Evolutionary conservation across 495 filamentous ascomycete genomes (phyloP), one percentile per base, ranked within the genome.

Genomic region (Chaetomium cochliodes): DNA sequence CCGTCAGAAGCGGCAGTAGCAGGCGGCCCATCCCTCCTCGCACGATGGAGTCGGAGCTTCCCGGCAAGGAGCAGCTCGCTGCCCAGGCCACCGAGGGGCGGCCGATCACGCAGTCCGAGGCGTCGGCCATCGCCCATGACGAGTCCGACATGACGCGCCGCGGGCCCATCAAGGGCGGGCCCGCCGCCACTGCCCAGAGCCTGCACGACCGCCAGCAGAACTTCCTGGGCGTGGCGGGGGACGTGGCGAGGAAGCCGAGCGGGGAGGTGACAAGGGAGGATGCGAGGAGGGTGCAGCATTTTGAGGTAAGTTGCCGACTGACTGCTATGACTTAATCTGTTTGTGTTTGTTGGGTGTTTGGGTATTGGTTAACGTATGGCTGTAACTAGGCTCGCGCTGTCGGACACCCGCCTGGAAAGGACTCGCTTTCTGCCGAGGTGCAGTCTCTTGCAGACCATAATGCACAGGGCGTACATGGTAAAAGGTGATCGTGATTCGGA

Each of bases 381-480:
- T 15, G 1, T 16, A 25, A 4, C 15, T 26, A 77, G 73, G 65
- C 68, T 33, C 71, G 68, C 2, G 69, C 63, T 0, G 53, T 75
- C 3, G 70, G 72, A 15, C 65, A 58, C 49, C 55, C 64, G 3
- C 71, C 69, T 0, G 68, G 65, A 2, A 72, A 70, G 57, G 68
- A 67, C 33, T 76, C 73, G 8, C 65, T 69, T 1, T 66, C 71
- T 26, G 72, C 73, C 18, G 47, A 66, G 50, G 68, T 75, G 13
- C 73, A 75, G 65, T 73, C 71, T 5, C 56, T 76, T 37, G 74
- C 74, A 16, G 73, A 73, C 30, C 67, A 67, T 37, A 76, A 76
- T 23, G 66, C 25, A 5, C 18, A 44, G 44, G n/a, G 1, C 25
- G 22, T 25, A 4, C 33, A 44, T 26, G 22, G 1, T 28, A 49